A percentile compares a stretch with the other conserved stretches of the same genome.
phyloP scores from a whole-genome alignment of 768 basidiomycete genomes.

The Tricholoma furcatifolium region DNA sequence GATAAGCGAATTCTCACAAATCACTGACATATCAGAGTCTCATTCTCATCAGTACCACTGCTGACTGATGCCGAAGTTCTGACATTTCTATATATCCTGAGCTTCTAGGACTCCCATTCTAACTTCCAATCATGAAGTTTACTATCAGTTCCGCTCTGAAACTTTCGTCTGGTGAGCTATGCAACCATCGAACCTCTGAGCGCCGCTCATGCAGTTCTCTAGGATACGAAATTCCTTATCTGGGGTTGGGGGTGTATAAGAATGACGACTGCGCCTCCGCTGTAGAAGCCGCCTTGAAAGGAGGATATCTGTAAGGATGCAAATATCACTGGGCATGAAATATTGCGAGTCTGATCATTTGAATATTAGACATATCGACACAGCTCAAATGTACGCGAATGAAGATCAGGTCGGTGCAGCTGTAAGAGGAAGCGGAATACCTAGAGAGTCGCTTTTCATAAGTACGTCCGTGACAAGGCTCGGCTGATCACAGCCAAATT shows the following conservation, averaged over 20 bases:
- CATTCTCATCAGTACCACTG: too few relatives aligned
- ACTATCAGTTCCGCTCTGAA: slow-evolving; percentile 9
- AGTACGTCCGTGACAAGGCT: slow-evolving; percentile 45
- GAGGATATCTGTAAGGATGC: slow-evolving; percentile 51
- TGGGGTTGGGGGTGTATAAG: slow-evolving; percentile 71
- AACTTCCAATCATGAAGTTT: background rate
- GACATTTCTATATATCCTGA: background rate
- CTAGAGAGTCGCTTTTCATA: slow-evolving; percentile 63
- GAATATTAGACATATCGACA: slow-evolving; percentile 62
- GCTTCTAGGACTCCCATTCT: background rate
- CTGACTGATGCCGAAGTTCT: too few relatives aligned
- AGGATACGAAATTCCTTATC: slow-evolving; percentile 57
- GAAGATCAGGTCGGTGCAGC: slow-evolving; percentile 64
- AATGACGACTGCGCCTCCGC: slow-evolving; percentile 54
- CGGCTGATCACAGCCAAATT: too few relatives aligned
- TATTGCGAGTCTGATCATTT: background rate
- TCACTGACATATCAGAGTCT: too few relatives aligned
- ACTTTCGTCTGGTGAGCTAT: slow-evolving; percentile 10
- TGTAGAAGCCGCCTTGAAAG: slow-evolving; percentile 58
- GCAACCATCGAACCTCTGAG: background rate
- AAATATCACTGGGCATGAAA: background rate
- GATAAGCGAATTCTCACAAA: too few relatives aligned
- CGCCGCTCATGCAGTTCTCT: background rate
- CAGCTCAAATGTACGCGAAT: slow-evolving; percentile 67
- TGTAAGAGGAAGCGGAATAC: slow-evolving; percentile 52